Evolutionary conservation across 305 asterid genomes (phyloP), one percentile per base, ranked within the genome.

Genomic region (Fraxinus baroniana): DNA sequence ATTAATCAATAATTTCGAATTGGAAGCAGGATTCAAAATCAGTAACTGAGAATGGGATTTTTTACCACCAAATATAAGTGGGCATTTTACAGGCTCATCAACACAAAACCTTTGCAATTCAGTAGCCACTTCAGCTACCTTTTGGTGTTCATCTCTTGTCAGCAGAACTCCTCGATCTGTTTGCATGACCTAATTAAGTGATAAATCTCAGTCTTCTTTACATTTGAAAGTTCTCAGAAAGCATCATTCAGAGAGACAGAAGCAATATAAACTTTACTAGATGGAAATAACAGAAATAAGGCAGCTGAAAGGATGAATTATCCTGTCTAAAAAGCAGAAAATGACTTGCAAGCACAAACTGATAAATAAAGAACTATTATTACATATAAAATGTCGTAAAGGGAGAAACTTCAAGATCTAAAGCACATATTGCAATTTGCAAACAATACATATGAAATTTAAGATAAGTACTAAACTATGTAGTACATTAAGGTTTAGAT

Each of bases 31-130:
- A 76, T 41, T 20, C 8, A 15, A 28, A 30, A 46, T 49, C 35
- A n/a, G 18, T 0, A 20, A 52, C 70, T n/a, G 41, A 32, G 44
- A 71, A n/a, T 60, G 79, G 30, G 24, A 32, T 81, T 39, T 76
- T 73, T 88, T 77, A 95, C 97, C 99, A 89, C 99, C 98, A 49
- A 94, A 96, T 84, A 96, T 93, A 74, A 94, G 98, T 78, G 99
- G 97, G 82, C 94, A 96, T 80, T 90, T 94, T 35, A 94, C 98
- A 0, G 98, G 99, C 87, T 91, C 94, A 44, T 87, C 90, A 24
- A 94, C 91, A 73, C 99, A 94, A 37, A 87, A 94, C 3, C 35
- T 87, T 35, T 88, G 92, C 89, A 96, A 82, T 68, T 89, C 88
- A 70, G 87, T 78, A 75, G 94, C 98, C 87, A 91, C 86, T 78